A percentile compares a stretch with the other conserved stretches of the same genome.
Conservation (phyloP, 176 grass and related monocot genomes). For the Alopecurus myosuroides region DNA sequence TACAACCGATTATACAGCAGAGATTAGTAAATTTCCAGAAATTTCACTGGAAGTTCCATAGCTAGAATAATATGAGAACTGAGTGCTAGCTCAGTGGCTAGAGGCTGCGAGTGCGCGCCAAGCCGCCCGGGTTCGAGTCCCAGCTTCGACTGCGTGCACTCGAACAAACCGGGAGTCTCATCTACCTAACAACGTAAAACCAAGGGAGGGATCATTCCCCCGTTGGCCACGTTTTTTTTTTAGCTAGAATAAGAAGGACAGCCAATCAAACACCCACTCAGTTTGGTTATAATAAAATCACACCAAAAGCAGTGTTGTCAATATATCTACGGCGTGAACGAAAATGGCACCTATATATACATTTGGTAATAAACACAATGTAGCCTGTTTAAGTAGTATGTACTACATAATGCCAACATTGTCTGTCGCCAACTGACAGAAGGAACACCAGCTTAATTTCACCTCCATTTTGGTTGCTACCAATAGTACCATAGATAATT, state of each 20-base stretch:
- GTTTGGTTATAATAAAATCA: not conserved
- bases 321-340: not conserved
- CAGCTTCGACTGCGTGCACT: too few relatives aligned
- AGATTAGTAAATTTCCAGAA: not conserved
- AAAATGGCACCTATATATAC: not conserved
- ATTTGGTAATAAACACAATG: constrained; percentile 4
- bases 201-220: too few relatives aligned
- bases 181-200: too few relatives aligned
- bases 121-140: too few relatives aligned
- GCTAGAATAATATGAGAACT: not conserved
- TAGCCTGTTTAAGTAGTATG: not conserved
- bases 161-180: too few relatives aligned
- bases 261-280: not conserved
- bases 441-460: not conserved
- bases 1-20: not conserved
- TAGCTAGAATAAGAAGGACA: not conserved
- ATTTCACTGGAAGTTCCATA: not conserved
- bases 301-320: not conserved
- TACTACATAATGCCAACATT: not conserved
- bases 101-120: too few relatives aligned
- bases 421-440: not conserved
- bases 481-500: not conserved
- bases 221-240: too few relatives aligned
- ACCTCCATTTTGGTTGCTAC: not conserved
- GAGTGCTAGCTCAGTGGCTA: too few relatives aligned